Evolutionary conservation across 345 rosid species (phyloP).

Genomic region (Hibiscus syriacus): DNA sequence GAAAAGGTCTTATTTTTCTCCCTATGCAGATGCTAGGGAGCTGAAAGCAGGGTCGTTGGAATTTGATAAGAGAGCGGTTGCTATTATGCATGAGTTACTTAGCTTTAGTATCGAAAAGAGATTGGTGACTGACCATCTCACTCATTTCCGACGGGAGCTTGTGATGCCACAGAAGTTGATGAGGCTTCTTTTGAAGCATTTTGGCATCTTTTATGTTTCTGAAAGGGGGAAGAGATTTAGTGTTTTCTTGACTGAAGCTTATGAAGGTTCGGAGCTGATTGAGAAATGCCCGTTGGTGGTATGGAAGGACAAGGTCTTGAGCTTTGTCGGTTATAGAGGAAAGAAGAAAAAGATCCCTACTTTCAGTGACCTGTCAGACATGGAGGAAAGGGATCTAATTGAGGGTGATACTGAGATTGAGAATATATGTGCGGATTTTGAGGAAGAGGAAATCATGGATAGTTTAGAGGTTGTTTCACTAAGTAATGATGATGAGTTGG

Average conservation of each 20-base stretch:
- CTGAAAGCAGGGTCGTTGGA: slow-evolving; percentile 73
- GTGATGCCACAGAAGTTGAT: slow-evolving; percentile 92
- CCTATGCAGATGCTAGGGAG: slow-evolving; percentile 65
- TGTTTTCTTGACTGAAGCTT: slow-evolving; percentile 73
- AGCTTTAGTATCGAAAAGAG: slow-evolving; percentile 86
- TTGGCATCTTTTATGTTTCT: slow-evolving; percentile 81
- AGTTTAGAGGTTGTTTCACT: slow-evolving; percentile 23
- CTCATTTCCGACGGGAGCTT: slow-evolving; percentile 69
- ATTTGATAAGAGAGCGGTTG: slow-evolving; percentile 86
- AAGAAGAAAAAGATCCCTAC: slow-evolving; percentile 45
- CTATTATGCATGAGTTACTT: slow-evolving; percentile 80
- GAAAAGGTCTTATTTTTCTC: slow-evolving; percentile 69
- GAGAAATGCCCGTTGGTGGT: slow-evolving; percentile 49
- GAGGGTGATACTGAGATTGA: slow-evolving; percentile 31
- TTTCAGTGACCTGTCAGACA: slow-evolving; percentile 42
- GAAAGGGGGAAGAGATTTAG: slow-evolving; percentile 93
- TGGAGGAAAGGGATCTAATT: slow-evolving; percentile 32
- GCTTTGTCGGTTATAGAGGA: slow-evolving; percentile 51
- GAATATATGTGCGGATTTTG: slow-evolving; percentile 20
- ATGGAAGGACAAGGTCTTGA: slow-evolving; percentile 71
- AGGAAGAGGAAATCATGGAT: slow-evolving; percentile 24
- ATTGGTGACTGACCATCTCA: slow-evolving; percentile 82
- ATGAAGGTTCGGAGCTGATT: slow-evolving; percentile 58
- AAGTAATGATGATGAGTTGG: slow-evolving; percentile 36
- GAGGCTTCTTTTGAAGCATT: slow-evolving; percentile 84